Conservation (phyloP, 2,329 filamentous ascomycete genomes). For the Colletotrichum aenigma region DNA sequence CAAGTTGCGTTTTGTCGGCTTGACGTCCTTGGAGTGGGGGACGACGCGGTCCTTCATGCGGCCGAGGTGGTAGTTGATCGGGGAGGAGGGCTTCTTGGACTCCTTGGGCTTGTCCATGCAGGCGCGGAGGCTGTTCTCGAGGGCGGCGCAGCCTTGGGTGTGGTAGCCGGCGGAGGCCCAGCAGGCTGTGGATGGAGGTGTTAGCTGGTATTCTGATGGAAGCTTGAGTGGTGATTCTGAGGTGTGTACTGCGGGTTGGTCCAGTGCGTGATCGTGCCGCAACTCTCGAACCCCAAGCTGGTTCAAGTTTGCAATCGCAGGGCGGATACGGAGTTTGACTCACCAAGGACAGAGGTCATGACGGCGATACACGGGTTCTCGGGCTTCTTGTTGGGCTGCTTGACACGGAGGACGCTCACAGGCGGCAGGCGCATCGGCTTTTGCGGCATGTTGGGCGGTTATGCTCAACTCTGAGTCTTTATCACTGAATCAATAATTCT, state of each 20-base stretch:
- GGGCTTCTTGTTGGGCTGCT: conserved; percentile 52
- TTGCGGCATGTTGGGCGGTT: conserved; percentile 44
- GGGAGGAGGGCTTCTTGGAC: conserved; percentile 61
- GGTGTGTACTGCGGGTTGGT: neutral
- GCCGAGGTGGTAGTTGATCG: conserved; percentile 90
- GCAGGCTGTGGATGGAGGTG: conserved; percentile 60
- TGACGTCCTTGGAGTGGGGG: conserved; percentile 4
- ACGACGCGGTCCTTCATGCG: conserved; percentile 65
- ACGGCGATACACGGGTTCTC: conserved; percentile 59
- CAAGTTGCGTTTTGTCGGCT: neutral
- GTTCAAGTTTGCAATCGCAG: no score
- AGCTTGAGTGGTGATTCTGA: neutral
- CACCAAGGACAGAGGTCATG: conserved; percentile 64
- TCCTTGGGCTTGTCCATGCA: conserved; percentile 82
- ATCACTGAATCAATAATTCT: accelerated
- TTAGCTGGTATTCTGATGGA: neutral
- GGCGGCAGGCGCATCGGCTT: conserved; percentile 64
- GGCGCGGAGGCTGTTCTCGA: conserved; percentile 64
- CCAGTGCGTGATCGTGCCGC: no score
- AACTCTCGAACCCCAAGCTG: no score
- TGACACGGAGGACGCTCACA: conserved; percentile 58
- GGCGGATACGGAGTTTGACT: conserved; percentile 24
- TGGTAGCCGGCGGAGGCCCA: conserved; percentile 82
- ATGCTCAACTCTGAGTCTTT: neutral
- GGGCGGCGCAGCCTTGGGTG: conserved; percentile 59